Evolutionary conservation across 768 basidiomycete genomes (phyloP).

Genomic region (Tricholoma hemisulphureum): DNA sequence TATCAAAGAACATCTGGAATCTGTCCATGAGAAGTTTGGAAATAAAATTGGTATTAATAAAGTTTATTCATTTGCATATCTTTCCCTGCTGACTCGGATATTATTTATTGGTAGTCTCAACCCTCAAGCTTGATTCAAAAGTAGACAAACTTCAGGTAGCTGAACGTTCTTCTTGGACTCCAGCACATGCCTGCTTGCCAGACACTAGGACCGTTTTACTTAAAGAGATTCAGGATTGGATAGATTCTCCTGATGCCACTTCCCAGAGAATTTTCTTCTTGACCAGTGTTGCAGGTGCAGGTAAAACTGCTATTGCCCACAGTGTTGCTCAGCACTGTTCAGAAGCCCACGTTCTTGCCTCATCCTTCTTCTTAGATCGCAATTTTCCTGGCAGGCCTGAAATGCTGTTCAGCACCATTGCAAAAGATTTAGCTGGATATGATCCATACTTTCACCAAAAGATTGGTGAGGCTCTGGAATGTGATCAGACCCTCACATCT

Average conservation of each 20-base stretch:
- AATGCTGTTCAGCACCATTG: background rate
- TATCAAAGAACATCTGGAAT: too few relatives aligned
- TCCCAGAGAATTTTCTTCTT: background rate
- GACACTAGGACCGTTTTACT: background rate
- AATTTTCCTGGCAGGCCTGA: background rate
- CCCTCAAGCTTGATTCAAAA: too few relatives aligned
- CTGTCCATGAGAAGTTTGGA: too few relatives aligned
- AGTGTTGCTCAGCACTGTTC: background rate
- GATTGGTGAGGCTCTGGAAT: background rate
- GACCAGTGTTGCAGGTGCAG: background rate
- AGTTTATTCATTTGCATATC: too few relatives aligned
- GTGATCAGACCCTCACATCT: background rate
- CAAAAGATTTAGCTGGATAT: background rate
- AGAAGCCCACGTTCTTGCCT: background rate
- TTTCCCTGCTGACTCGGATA: too few relatives aligned
- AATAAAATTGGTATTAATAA: too few relatives aligned
- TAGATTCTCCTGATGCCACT: background rate
- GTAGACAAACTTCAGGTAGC: background rate
- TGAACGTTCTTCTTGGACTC: background rate
- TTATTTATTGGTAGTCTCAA: too few relatives aligned
- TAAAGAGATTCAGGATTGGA: background rate
- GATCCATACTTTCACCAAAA: background rate
- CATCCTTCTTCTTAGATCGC: background rate
- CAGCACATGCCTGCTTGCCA: background rate
- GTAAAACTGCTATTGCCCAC: background rate